Evolutionary conservation across 2,329 filamentous ascomycete species (phyloP), one percentile per base, ranked within the genome.

Genomic region (Fusarium staphyleae): DNA sequence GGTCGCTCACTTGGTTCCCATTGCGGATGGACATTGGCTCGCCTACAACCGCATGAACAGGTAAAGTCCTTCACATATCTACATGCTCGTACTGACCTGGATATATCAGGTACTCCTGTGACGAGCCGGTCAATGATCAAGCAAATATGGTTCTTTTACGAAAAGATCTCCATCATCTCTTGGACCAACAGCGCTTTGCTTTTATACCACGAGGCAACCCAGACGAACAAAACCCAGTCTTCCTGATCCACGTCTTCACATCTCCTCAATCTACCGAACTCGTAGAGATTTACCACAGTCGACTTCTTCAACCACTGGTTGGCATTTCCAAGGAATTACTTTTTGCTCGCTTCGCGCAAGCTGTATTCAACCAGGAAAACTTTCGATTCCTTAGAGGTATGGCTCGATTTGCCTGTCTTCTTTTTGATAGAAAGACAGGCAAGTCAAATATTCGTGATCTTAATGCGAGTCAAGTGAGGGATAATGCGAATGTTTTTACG

Each of bases 1-100:
- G 15, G 44, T 40, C 9, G 34, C 44, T 15, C 44, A 48, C 28
- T 33, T 48, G 8, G 44, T 48, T 5, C 44, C 44, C 24, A n/a
- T 48, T 11, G 44, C 34, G 12, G 35, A 48, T 33, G 35, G 26
- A 14, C 34, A 48, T 24, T 40, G 34, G 44, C 13, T 48, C 6
- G 33, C 3, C 28, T 13, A 30, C 12, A 48, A 48, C 12, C 14
- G 16, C 9, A 48, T 48, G 34, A 22, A 40, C 5, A 39, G 16
- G 44, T 48, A 40, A n/a, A n/a, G n/a, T n/a, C n/a, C n/a, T n/a
- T n/a, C n/a, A n/a, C n/a, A n/a, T n/a, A n/a, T n/a, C n/a, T n/a
- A n/a, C n/a, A n/a, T n/a, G n/a, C n/a, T n/a, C n/a, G 19, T 36
- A n/a, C 33, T 46, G 33, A 45, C 26, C 19, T 37, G 6, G 14